phyloP scores from a whole-genome alignment of 805 yeast species.

The Ogataea methylovora region DNA sequence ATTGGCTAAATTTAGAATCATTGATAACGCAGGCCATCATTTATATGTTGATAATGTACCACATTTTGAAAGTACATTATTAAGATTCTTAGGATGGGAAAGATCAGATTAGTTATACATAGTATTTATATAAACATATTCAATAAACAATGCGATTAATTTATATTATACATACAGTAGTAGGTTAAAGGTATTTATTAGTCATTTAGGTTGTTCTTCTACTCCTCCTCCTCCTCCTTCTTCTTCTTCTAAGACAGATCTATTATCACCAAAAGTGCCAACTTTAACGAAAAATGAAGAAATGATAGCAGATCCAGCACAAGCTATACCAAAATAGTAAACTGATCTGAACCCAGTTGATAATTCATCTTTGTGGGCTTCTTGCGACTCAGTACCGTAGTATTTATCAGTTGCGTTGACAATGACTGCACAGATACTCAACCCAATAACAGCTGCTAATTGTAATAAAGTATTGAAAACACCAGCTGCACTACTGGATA shows the following conservation, averaged over 20 bases:
- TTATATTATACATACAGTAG: no score
- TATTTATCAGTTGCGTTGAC: conserved; percentile 18
- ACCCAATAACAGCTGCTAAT: conserved; percentile 28
- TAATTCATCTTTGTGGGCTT: conserved; percentile 8
- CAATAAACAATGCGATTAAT: no score
- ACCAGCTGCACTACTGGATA: conserved; percentile 33
- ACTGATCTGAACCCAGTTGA: conserved; percentile 24
- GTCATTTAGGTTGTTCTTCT: no score
- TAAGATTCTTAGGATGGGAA: conserved; percentile 16
- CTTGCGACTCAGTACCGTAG: conserved; percentile 16
- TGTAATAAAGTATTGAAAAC: conserved; percentile 31
- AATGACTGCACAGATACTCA: conserved; percentile 28
- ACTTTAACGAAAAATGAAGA: conserved; percentile 22
- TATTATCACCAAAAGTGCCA: conserved; percentile 20
- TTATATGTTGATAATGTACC: conserved; percentile 43
- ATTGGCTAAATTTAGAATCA: conserved; percentile 26
- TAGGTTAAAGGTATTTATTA: no score
- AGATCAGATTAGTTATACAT: no score
- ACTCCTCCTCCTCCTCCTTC: no score
- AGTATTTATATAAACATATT: not conserved
- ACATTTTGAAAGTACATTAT: conserved; percentile 21
- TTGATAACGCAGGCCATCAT: conserved; percentile 47
- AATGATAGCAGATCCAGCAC: conserved; percentile 18
- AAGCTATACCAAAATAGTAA: conserved; percentile 26
- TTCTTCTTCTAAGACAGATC: no score